These are phyloP conservation scores for Zymoseptoria passerinii DNA, from an alignment of 2,329 filamentous ascomycete genomes.

Conservation along the genomic window DNA sequence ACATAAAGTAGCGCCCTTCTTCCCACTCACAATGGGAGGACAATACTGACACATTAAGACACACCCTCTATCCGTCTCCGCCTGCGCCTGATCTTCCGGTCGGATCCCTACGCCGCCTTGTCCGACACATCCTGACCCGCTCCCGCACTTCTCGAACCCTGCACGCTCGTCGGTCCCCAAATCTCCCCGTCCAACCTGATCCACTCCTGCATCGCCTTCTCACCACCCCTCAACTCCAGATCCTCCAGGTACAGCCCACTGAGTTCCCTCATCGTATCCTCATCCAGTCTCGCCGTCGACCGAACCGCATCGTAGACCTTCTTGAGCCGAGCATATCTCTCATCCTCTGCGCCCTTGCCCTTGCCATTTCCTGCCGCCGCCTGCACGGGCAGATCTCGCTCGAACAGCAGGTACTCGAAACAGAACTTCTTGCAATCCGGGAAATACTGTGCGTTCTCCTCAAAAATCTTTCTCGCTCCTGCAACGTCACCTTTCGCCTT, in stretches of 20 bases:
- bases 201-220: conserved; percentile 79
- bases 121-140: not conserved
- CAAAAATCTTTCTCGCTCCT: conserved; percentile 75
- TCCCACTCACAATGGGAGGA: not conserved
- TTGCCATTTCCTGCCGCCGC: conserved; percentile 36
- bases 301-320: conserved; percentile 69
- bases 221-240: conserved; percentile 71
- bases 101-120: not conserved
- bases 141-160: not conserved
- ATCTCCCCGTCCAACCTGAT: conserved; percentile 75
- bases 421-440: conserved; percentile 82
- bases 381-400: conserved; percentile 71
- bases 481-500: conserved; percentile 68
- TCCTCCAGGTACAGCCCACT: conserved; percentile 73
- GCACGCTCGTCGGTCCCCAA: conserved; percentile 53
- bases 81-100: not conserved
- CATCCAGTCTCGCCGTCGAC: conserved; percentile 61
- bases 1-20: not conserved
- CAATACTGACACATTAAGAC: not conserved
- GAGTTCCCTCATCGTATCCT: conserved; percentile 63
- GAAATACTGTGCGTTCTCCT: conserved; percentile 75
- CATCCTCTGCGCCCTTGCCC: conserved; percentile 39
- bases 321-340: conserved; percentile 67
- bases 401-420: conserved; percentile 80
- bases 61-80: not conserved